Evolutionary conservation across 78 protist species (phyloP), one percentile per base, ranked within the genome.

Genomic region (Capsaspora owczarzaki): DNA sequence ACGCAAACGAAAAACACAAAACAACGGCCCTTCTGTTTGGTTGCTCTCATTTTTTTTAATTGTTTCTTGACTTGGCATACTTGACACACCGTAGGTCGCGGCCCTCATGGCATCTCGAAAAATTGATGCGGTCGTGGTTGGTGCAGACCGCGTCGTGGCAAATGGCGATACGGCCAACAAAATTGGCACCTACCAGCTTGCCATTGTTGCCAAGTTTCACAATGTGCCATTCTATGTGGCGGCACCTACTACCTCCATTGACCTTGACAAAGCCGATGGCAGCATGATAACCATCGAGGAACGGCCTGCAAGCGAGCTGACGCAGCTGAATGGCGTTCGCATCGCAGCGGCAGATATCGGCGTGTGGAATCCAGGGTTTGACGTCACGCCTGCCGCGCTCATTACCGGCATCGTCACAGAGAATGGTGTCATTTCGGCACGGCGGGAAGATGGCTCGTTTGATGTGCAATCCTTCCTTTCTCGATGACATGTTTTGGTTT

Each of bases 131-230:
- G 83, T 78, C n/a, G 71, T 85, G 4, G 92, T 86, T 47, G 92
- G 92, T 0, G 92, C 89, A 0, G 92, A 89, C 35, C 85, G 92
- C 23, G 78, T 89, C 14, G 82, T 38, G 51, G 53, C 75, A 60
- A 89, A 89, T 41, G 92, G 92, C 40, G 92, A 89, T 71, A 85
- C 89, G 37, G 92, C 92, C 56, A 89, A 89, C 66, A 89, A 89
- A 80, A 80, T 89, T 38, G 91, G 91, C 61, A 89, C 92, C 10
- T 82, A 82, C 68, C 61, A 72, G n/a, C 35, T 85, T 5, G 92
- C 89, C 25, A 75, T 85, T 10, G 83, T 84, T 0, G 86, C 87
- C 23, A 56, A 77, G 78, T 86, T 86, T 74, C 87, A 86, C 61
- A 69, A 69, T 27, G 76, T 86, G 0, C 89, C 89, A n/a, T 85